Conservation (phyloP, 2,329 filamentous ascomycete genomes). For the Ophiobolus disseminans region DNA sequence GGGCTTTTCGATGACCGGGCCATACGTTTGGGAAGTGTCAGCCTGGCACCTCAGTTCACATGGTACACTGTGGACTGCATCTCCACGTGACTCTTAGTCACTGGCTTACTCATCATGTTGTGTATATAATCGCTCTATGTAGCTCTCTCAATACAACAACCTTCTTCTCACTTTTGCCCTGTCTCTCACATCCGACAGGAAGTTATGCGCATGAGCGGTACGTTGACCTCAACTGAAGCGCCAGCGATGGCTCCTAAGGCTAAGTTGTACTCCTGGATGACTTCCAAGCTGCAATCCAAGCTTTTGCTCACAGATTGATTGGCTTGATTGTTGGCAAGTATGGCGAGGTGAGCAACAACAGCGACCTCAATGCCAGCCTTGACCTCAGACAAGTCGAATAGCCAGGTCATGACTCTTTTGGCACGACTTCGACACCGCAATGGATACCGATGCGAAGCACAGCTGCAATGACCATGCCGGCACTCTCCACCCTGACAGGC, state of each 20-base stretch:
- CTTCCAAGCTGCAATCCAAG: no score
- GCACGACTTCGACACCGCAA: conserved; percentile 46
- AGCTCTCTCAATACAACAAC: no score
- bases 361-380: conserved; percentile 58
- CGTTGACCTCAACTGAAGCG: conserved; percentile 56
- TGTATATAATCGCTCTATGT: no score
- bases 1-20: conserved; percentile 55
- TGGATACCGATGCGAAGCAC: conserved; percentile 57
- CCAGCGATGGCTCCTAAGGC: conserved; percentile 63
- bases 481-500: conserved; percentile 59
- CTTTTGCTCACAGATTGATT: no score
- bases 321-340: no score
- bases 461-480: conserved; percentile 56
- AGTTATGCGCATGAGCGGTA: not conserved
- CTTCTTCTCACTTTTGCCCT: no score
- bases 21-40: conserved; percentile 56
- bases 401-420: not conserved
- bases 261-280: conserved; percentile 59
- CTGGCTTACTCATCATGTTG: no score
- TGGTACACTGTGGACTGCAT: no score
- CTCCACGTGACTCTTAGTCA: no score
- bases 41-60: no score
- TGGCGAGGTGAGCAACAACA: conserved; percentile 62
- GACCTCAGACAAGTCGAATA: conserved; percentile 27
- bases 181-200: no score